Conservation (phyloP, 208 protist species). For the Trypanosoma cruzi region DNA sequence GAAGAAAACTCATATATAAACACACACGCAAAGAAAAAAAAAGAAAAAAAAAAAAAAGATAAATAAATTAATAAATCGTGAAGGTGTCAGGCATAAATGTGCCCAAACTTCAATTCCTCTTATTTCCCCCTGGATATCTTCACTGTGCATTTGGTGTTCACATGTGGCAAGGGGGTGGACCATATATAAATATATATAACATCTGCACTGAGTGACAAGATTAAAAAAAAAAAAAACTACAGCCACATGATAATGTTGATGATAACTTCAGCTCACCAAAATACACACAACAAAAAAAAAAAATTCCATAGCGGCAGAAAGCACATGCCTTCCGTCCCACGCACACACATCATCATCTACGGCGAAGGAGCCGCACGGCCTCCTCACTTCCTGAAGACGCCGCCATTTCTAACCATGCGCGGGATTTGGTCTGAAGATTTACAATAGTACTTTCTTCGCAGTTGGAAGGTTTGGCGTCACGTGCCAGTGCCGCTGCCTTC, state of each 20-base stretch:
- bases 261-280: no score
- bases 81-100: not conserved
- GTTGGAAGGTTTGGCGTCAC: not conserved
- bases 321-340: not conserved
- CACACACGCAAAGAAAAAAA: constrained; percentile 2
- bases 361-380: constrained; percentile 51
- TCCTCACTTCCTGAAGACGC: constrained; percentile 59
- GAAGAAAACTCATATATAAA: no score
- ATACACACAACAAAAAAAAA: not conserved
- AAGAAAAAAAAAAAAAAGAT: not conserved
- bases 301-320: no score
- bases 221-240: no score
- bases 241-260: no score
- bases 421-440: constrained; percentile 34
- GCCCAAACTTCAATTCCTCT: not conserved
- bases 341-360: constrained; percentile 13
- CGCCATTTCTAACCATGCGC: constrained; percentile 60
- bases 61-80: not conserved
- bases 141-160: not conserved
- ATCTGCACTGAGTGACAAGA: no score
- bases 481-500: constrained; percentile 38
- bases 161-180: not conserved
- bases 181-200: not conserved
- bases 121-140: not conserved
- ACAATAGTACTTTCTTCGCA: constrained; percentile 14